Evolutionary conservation across 106 monocot genomes (phyloP), one percentile per base, ranked within the genome.

Genomic region (Iris macrosiphon): DNA sequence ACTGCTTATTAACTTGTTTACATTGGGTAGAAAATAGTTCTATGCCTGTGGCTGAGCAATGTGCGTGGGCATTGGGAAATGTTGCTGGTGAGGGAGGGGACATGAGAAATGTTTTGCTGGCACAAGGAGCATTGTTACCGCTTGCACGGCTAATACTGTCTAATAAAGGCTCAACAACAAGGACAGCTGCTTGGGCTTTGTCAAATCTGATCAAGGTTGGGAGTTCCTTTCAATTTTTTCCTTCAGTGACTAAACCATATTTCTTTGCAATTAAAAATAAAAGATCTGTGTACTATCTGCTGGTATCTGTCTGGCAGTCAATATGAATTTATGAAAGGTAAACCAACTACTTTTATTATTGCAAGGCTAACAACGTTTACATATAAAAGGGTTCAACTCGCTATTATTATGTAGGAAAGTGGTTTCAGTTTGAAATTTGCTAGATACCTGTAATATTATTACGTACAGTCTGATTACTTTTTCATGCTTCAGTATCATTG

Each of bases 1-100:
- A n/a, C 6, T 53, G 43, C 44, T 45, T 27, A 23, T 62, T 48
- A 15, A 27, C 17, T 62, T 39, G 40, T 65, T 5, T 46, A 28
- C 48, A 30, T 63, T 67, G 31, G 28, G 11, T 72, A 98, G 96
- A 98, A 54, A 98, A 90, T 74, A 98, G 86, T 59, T 87, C 82
- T 34, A 16, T 72, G 21, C 77, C 69, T 62, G 96, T 98, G 55
- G 82, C 79, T 37, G 96, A 98, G 66, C 96, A 98, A 75, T 98
- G 96, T 70, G 86, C 96, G 37, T 98, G 96, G 96, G 90, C 96
- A 50, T 50, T 98, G 61, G 96, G 96, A 31, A 98, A 98, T 71
- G 80, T 98, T 66, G 89, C 90, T 65, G 96, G 90, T 56, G 96
- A 98, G 83, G 90, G 75, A 50, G 76, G 74, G 17, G 85, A 98